Percentiles rank a stretch among this genome's conserved stretches.
phyloP scores from a whole-genome alignment of 2,329 filamentous ascomycete species.

The Clonostachys rosea region DNA sequence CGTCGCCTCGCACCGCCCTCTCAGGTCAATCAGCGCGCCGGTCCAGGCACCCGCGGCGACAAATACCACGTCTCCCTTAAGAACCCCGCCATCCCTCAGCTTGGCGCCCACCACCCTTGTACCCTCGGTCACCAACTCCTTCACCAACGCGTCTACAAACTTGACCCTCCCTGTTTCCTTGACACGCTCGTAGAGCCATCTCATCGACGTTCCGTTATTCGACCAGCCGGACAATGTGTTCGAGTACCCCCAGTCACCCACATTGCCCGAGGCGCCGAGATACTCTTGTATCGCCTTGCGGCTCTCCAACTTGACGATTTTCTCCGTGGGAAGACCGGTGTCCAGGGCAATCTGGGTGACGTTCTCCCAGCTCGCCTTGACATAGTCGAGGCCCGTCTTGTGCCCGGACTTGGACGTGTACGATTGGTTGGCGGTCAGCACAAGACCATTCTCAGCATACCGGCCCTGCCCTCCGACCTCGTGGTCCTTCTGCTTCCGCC shows the following conservation, averaged over 20 bases:
- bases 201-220: constrained; percentile 68
- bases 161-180: constrained; percentile 48
- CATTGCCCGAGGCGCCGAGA: constrained; percentile 42
- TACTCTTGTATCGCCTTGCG: constrained; percentile 34
- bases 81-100: constrained; percentile 23
- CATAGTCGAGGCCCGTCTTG: constrained; percentile 52
- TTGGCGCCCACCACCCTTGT: constrained; percentile 48
- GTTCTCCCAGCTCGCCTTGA: constrained; percentile 56
- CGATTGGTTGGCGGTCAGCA: constrained; percentile 53
- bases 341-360: constrained; percentile 42
- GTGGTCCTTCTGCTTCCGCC: constrained; percentile 54
- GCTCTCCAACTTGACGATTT: constrained; percentile 38
- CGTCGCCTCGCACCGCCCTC: constrained; percentile 72
- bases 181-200: constrained; percentile 53
- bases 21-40: constrained; percentile 69
- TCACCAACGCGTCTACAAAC: constrained; percentile 47
- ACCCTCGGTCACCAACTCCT: constrained; percentile 31
- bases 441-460: constrained; percentile 67
- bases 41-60: constrained; percentile 89
- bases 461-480: constrained; percentile 58
- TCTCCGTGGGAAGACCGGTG: constrained; percentile 26
- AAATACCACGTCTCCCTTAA: constrained; percentile 66
- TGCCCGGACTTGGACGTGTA: constrained; percentile 15
- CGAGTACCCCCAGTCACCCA: constrained; percentile 66
- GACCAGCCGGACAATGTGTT: constrained; percentile 78